phyloP scores from a whole-genome alignment of 768 basidiomycete genomes.

The Antrodiella citrinella region DNA sequence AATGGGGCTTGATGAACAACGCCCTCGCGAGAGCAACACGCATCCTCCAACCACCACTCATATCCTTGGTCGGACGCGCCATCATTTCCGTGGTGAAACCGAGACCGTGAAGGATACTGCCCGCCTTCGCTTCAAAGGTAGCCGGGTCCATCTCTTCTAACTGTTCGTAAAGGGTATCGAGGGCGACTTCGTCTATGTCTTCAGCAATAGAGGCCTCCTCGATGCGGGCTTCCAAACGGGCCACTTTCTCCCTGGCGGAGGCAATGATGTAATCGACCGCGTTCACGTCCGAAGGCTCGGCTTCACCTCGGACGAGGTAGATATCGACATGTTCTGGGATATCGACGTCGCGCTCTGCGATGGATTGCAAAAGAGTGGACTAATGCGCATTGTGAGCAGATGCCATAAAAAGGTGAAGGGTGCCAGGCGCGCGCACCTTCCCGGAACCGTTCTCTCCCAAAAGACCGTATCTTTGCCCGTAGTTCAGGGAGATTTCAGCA shows the following conservation, averaged over 20 bases:
- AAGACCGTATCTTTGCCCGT: conserved; percentile 90
- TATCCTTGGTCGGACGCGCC: conserved; percentile 94
- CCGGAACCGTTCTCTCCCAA: conserved; percentile 98
- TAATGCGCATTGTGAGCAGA: conserved; percentile 19
- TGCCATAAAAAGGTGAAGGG: too few species aligned
- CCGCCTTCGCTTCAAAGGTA: conserved; percentile 94
- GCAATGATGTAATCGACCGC: conserved; percentile 96
- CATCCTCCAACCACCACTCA: conserved; percentile 99
- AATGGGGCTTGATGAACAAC: conserved; percentile 92
- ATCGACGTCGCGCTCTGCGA: conserved; percentile 91
- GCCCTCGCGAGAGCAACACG: conserved; percentile 94
- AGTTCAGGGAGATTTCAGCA: conserved; percentile 74
- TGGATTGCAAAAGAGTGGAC: conserved; percentile 95
- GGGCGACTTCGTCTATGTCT: conserved; percentile 76
- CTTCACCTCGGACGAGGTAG: conserved; percentile 93
- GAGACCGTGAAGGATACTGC: conserved; percentile 93
- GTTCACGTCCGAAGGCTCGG: conserved; percentile 90
- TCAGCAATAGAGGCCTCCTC: conserved; percentile 91
- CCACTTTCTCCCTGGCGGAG: conserved; percentile 89
- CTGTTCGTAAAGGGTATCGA: conserved; percentile 90
- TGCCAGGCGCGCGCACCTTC: conserved; percentile 76
- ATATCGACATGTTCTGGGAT: conserved; percentile 96
- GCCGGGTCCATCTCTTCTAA: conserved; percentile 93
- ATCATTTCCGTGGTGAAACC: conserved; percentile 91
- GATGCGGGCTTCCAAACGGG: conserved; percentile 85